A percentile compares a stretch with the other conserved stretches of the same genome.
Evolutionary conservation across 2,329 filamentous ascomycete genomes (phyloP).

Genomic region (Botrytis tulipae): DNA sequence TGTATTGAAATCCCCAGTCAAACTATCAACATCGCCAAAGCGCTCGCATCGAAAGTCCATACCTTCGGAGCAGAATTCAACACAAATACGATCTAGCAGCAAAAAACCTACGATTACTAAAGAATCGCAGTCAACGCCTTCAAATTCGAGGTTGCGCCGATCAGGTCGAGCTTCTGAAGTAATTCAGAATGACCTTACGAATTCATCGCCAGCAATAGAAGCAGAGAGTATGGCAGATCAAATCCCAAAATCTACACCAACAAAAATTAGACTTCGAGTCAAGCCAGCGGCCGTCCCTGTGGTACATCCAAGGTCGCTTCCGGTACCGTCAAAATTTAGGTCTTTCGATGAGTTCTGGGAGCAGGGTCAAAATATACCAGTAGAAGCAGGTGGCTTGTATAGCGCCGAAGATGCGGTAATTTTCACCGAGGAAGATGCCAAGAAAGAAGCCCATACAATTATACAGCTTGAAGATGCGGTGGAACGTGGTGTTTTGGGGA

Average conservation of each 20-base stretch:
- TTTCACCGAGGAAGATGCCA: conserved; percentile 61
- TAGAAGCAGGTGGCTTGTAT: conserved; percentile 57
- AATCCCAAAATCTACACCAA: conserved; percentile 36
- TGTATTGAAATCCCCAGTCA: conserved; percentile 28
- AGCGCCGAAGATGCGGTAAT: conserved; percentile 54
- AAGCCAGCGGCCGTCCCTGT: conserved; percentile 53
- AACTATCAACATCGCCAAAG: conserved; percentile 34
- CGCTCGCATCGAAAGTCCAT: conserved; percentile 35
- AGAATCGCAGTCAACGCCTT: conserved; percentile 27
- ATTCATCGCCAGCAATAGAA: conserved; percentile 22
- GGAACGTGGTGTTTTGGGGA: conserved; percentile 70
- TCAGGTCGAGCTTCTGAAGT: conserved; percentile 30
- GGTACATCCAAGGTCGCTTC: conserved; percentile 58
- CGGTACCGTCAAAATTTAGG: conserved; percentile 50
- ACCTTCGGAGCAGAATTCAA: conserved; percentile 30
- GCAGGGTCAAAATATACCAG: conserved; percentile 50
- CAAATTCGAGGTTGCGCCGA: conserved; percentile 29
- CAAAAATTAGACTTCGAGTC: conserved; percentile 52
- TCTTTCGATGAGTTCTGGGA: conserved; percentile 59
- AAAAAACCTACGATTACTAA: conserved; percentile 29
- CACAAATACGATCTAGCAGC: conserved; percentile 29
- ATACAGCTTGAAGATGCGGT: conserved; percentile 69
- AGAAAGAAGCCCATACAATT: conserved; percentile 68
- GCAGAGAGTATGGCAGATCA: conserved; percentile 26
- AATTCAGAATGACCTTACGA: conserved; percentile 26